phyloP scores from a whole-genome alignment of 192 early-diverging fungal species.

The Paraglomus occultum region DNA sequence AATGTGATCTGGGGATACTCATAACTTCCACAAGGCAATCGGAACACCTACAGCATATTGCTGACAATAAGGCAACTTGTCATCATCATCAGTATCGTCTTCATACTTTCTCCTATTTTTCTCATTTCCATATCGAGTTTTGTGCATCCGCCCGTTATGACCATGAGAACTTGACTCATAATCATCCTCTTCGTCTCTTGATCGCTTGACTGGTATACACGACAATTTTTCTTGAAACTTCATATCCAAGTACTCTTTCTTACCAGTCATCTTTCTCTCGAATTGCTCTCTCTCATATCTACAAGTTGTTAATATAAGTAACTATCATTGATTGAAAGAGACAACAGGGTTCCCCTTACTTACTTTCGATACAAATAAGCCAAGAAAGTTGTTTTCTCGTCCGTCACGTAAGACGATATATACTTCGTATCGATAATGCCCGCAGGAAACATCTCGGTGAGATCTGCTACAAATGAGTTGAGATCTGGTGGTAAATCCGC shows the following conservation, averaged over 20 bases:
- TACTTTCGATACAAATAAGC: constrained; percentile 68
- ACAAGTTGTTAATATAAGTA: background rate
- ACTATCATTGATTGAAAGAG: no score
- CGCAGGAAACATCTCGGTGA: constrained; percentile 78
- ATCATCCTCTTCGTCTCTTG: constrained; percentile 3
- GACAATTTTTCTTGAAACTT: background rate
- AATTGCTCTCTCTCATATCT: constrained; percentile 32
- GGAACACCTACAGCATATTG: constrained; percentile 75
- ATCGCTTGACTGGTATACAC: background rate
- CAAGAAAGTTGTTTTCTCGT: constrained; percentile 64
- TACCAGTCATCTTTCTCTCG: constrained; percentile 1
- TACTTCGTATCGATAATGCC: constrained; percentile 96
- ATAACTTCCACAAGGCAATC: background rate
- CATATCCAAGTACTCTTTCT: constrained; percentile 12
- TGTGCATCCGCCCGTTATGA: background rate
- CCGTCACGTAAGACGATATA: constrained; percentile 63
- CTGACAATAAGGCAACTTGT: constrained; percentile 60
- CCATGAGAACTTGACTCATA: constrained; percentile 1
- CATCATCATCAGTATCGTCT: no score
- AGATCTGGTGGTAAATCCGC: constrained; percentile 71
- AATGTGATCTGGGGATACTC: background rate
- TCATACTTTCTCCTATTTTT: no score
- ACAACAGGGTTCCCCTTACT: constrained; percentile 24
- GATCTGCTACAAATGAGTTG: constrained; percentile 70
- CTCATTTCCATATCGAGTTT: no score